Evolutionary conservation across 345 rosid species (phyloP).

Genomic region (Pistacia integerrima): DNA sequence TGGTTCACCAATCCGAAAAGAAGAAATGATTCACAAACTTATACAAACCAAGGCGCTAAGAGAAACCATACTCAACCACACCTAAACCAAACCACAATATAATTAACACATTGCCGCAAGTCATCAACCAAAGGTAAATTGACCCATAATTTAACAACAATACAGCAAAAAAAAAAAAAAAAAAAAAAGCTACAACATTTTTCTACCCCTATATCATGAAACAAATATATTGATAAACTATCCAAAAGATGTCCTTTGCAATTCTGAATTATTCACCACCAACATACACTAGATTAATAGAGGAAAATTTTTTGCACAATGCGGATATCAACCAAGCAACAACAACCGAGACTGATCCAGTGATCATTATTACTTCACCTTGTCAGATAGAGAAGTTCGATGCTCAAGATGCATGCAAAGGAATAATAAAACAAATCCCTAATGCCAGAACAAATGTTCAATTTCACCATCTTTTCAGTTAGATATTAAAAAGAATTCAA

Average conservation of each 20-base stretch:
- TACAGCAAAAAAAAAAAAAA: neutral
- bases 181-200: neutral
- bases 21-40: neutral
- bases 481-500: neutral
- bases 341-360: neutral
- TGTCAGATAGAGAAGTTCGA: neutral
- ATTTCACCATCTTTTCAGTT: neutral
- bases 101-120: neutral
- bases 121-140: neutral
- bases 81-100: neutral
- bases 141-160: neutral
- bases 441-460: neutral
- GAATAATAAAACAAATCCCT: neutral
- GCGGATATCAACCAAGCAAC: neutral
- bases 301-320: neutral
- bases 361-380: neutral
- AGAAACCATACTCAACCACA: neutral
- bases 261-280: too few species aligned
- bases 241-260: neutral
- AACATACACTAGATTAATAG: neutral
- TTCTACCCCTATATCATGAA: neutral
- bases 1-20: slow-evolving; percentile 8
- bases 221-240: neutral
- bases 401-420: neutral
- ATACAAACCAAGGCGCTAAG: neutral